Percentiles rank a stretch among this genome's conserved stretches.
These are phyloP conservation scores for Candida sp. DNA, from an alignment of 1,139 yeast species.

Conservation along the genomic window DNA sequence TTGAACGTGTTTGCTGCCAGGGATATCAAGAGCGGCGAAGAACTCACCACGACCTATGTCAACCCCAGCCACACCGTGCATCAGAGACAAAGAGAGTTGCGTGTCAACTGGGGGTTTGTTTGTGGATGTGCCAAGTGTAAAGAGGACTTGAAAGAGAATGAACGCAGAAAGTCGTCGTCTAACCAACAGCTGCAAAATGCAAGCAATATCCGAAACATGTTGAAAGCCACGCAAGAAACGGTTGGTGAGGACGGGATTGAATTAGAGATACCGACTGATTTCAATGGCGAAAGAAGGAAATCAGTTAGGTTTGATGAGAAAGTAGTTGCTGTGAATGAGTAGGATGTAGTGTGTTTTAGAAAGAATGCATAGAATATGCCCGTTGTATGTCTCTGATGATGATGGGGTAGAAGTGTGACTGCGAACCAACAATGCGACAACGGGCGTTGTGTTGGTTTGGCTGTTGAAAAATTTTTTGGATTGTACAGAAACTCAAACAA, in stretches of 20 bases:
- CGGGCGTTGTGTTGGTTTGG: not conserved
- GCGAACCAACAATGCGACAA: not conserved
- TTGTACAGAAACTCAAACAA: not conserved
- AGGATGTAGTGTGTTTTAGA: not conserved
- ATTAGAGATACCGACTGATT: slow-evolving; percentile 43
- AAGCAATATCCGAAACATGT: slow-evolving; percentile 51
- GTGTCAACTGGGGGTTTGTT: slow-evolving; percentile 86
- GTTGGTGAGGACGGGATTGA: slow-evolving; percentile 52
- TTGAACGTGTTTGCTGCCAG: slow-evolving; percentile 63
- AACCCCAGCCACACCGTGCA: slow-evolving; percentile 66
- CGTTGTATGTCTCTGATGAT: not conserved
- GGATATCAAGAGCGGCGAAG: slow-evolving; percentile 67
- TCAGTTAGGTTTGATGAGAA: slow-evolving; percentile 76
- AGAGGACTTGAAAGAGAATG: slow-evolving; percentile 50
- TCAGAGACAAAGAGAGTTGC: slow-evolving; percentile 66
- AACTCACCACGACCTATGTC: slow-evolving; percentile 71
- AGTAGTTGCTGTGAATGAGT: slow-evolving; percentile 38
- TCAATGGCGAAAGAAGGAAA: slow-evolving; percentile 57
- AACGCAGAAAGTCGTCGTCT: slow-evolving; percentile 41
- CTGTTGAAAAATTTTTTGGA: slow-evolving; percentile 1
- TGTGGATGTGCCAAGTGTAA: slow-evolving; percentile 74
- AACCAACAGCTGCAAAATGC: slow-evolving; percentile 22
- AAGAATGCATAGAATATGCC: not conserved
- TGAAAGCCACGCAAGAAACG: slow-evolving; percentile 35
- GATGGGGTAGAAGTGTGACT: too few relatives aligned